Evolutionary conservation across 2,329 filamentous ascomycete genomes (phyloP).

Genomic region (Diaporthe aspalathi): DNA sequence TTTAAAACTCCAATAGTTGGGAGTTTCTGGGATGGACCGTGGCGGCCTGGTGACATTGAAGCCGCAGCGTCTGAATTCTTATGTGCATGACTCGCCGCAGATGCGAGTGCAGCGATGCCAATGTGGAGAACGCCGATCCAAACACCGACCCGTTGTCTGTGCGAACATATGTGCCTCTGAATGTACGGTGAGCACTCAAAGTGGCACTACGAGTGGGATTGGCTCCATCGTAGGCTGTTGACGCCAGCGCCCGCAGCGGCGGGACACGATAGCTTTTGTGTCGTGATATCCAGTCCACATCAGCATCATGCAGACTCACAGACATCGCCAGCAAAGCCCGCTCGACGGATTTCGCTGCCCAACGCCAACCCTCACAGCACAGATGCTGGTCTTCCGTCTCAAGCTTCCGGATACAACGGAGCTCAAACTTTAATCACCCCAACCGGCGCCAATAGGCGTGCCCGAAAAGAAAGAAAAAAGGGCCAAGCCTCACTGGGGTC

Average conservation of each 20-base stretch:
- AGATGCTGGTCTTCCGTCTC: slow-evolving; percentile 3
- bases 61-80: neutral
- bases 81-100: slow-evolving; percentile 13
- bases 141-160: slow-evolving; percentile 5
- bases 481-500: neutral
- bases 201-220: neutral
- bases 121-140: slow-evolving; percentile 23
- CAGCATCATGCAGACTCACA: neutral
- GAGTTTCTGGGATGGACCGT: neutral
- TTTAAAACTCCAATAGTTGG: slow-evolving; percentile 6
- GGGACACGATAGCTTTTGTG: neutral
- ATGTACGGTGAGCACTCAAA: slow-evolving; percentile 14
- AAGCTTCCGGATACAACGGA: slow-evolving; percentile 2
- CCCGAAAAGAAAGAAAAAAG: neutral
- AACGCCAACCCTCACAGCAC: neutral
- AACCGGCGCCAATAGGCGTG: neutral
- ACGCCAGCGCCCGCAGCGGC: neutral
- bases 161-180: neutral
- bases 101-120: neutral
- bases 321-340: neutral
- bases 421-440: slow-evolving; percentile 5
- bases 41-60: neutral
- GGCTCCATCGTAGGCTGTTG: neutral
- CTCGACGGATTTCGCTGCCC: neutral
- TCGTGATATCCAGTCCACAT: neutral